Percentiles rank a stretch among this genome's conserved stretches.
These are phyloP conservation scores for Podila epigama DNA, from an alignment of 192 early-diverging fungal species.

Conservation along the genomic window DNA sequence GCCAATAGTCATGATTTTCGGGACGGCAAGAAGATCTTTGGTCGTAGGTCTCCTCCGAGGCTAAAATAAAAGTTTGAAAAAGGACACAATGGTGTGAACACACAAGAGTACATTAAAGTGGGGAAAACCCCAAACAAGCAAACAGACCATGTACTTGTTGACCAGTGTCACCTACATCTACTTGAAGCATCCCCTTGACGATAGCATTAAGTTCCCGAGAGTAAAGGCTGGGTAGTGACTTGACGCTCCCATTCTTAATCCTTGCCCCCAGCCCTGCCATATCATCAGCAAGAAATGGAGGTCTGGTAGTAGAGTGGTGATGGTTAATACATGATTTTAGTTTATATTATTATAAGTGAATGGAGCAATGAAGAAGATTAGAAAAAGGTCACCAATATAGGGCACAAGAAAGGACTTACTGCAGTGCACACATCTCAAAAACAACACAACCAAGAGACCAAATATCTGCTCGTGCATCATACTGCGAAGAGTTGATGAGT, in stretches of 20 bases:
- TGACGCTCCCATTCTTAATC: conserved; percentile 65
- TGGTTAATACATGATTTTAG: no score
- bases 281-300: conserved; percentile 74
- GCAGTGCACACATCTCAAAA: conserved; percentile 76
- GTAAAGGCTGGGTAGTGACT: conserved; percentile 58
- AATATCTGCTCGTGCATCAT: conserved; percentile 77
- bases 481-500: conserved; percentile 68
- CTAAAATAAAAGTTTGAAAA: conserved; percentile 11
- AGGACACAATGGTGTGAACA: no score
- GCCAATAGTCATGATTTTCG: conserved; percentile 25
- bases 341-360: no score
- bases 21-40: conserved; percentile 41
- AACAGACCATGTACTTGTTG: background rate
- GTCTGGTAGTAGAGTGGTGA: conserved; percentile 52
- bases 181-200: conserved; percentile 64
- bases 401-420: conserved; percentile 64
- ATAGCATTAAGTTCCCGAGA: conserved; percentile 49
- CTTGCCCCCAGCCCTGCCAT: conserved; percentile 63
- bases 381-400: no score
- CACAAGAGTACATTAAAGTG: no score
- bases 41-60: conserved; percentile 51
- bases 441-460: conserved; percentile 81
- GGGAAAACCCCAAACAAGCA: no score
- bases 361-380: no score
- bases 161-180: conserved; percentile 53